A percentile compares a stretch with the other conserved stretches of the same genome.
Conservation (phyloP, 176 grass and related monocot genomes). For the Ensete ventricosum region DNA sequence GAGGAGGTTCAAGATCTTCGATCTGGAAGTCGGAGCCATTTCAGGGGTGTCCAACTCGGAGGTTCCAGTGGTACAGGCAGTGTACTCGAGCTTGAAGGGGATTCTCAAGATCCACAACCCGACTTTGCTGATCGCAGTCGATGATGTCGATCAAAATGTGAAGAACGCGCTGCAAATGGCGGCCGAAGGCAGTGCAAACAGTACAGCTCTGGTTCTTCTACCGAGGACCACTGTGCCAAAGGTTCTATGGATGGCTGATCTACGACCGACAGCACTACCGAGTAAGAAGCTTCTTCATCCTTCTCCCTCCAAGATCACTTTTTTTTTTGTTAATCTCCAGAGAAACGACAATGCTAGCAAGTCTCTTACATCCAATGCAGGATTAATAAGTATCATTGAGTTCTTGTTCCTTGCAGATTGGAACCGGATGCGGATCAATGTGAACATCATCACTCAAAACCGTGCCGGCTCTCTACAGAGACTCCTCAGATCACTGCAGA, state of each 20-base stretch:
- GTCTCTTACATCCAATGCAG: too few relatives aligned
- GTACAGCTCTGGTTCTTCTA: conserved; percentile 67
- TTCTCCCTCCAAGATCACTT: too few relatives aligned
- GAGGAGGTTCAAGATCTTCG: conserved; percentile 87
- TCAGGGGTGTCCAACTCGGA: conserved; percentile 58
- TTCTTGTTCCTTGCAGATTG: conserved; percentile 39
- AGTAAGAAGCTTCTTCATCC: conserved; percentile 19
- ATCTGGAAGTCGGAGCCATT: conserved; percentile 61
- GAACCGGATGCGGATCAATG: conserved; percentile 81
- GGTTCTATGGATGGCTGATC: conserved; percentile 89
- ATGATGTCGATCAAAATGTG: conserved; percentile 40
- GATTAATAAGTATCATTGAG: background rate
- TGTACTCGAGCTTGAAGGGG: conserved; percentile 78
- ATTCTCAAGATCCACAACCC: conserved; percentile 75
- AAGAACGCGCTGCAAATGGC: conserved; percentile 84
- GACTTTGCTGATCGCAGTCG: conserved; percentile 52
- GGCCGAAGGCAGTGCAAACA: conserved; percentile 34
- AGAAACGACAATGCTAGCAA: too few relatives aligned
- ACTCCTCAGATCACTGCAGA: conserved; percentile 46
- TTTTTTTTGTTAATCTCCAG: too few relatives aligned
- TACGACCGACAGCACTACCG: conserved; percentile 49
- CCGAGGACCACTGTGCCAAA: conserved; percentile 43
- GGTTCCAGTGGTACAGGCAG: conserved; percentile 60
- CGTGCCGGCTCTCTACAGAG: conserved; percentile 45
- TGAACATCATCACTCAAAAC: conserved; percentile 99